Conservation (phyloP, 2,329 filamentous ascomycete species). For the Xylaria sp. region DNA sequence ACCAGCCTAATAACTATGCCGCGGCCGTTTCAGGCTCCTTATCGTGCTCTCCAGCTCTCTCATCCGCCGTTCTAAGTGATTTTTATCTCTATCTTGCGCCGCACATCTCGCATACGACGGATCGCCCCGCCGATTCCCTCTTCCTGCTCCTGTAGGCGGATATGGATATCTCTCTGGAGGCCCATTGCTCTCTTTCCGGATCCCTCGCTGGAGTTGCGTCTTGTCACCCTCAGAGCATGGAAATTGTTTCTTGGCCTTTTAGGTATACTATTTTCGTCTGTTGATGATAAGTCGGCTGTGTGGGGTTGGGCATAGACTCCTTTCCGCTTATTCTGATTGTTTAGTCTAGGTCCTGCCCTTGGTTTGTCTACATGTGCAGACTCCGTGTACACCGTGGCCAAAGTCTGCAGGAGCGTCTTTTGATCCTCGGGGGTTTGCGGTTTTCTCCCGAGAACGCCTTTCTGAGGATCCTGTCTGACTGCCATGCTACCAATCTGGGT, state of each 20-base stretch:
- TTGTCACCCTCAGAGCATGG: neutral
- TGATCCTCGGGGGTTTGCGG: conserved; percentile 12
- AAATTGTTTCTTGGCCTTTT: neutral
- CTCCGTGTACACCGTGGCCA: neutral
- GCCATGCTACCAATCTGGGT: neutral
- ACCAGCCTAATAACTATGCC: neutral
- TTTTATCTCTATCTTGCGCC: neutral
- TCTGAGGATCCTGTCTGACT: neutral
- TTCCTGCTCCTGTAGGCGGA: neutral
- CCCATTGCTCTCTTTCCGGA: neutral
- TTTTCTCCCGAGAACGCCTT: neutral
- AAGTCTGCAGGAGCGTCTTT: neutral
- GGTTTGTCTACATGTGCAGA: neutral
- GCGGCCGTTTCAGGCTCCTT: neutral
- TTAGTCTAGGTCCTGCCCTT: neutral
- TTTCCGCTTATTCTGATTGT: neutral
- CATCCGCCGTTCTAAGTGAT: conserved; percentile 1
- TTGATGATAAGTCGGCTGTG: neutral
- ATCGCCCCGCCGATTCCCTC: neutral
- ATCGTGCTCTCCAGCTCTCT: conserved; percentile 8
- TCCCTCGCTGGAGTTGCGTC: neutral
- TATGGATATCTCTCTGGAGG: neutral
- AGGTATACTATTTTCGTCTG: too few relatives aligned
- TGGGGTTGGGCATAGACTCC: neutral
- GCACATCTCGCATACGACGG: neutral